phyloP scores from a whole-genome alignment of 176 grass and related monocot species.

The Cymbopogon citratus region DNA sequence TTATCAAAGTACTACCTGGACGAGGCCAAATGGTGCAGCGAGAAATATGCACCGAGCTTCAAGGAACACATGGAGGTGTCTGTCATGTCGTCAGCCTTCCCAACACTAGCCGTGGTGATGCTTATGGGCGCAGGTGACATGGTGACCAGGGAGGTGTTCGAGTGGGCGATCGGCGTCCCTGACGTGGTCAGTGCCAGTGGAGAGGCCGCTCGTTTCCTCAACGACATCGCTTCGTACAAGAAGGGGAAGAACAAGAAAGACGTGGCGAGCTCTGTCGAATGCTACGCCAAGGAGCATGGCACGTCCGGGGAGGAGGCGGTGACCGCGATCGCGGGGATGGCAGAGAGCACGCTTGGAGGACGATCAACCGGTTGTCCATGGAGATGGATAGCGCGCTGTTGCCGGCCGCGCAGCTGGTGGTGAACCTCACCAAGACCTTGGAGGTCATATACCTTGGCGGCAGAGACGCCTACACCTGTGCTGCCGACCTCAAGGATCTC shows the following conservation, averaged over 20 bases:
- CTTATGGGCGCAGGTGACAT: background rate
- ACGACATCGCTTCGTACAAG: conserved; percentile 20
- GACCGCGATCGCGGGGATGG: background rate
- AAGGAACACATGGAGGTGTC: conserved; percentile 12
- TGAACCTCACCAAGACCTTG: background rate
- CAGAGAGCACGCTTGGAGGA: background rate
- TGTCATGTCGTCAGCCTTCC: background rate
- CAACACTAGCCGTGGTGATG: background rate
- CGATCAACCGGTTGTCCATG: background rate
- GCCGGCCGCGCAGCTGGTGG: background rate
- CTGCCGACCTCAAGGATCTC: background rate
- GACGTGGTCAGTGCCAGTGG: background rate
- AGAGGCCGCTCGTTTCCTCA: conserved; percentile 22
- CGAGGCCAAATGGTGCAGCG: conserved; percentile 20
- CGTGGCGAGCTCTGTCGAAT: background rate
- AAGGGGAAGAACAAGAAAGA: conserved; percentile 24
- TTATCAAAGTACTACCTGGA: conserved; percentile 4
- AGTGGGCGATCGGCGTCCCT: background rate
- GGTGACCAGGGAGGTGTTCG: conserved; percentile 19
- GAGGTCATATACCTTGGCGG: conserved; percentile 23
- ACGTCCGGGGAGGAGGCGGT: background rate
- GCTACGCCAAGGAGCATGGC: conserved; percentile 1
- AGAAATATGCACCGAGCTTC: conserved; percentile 25
- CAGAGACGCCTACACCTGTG: conserved; percentile 19
- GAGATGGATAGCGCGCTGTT: background rate